phyloP scores from a whole-genome alignment of 2,329 filamentous ascomycete species.

The Ophiosphaerella korrae region DNA sequence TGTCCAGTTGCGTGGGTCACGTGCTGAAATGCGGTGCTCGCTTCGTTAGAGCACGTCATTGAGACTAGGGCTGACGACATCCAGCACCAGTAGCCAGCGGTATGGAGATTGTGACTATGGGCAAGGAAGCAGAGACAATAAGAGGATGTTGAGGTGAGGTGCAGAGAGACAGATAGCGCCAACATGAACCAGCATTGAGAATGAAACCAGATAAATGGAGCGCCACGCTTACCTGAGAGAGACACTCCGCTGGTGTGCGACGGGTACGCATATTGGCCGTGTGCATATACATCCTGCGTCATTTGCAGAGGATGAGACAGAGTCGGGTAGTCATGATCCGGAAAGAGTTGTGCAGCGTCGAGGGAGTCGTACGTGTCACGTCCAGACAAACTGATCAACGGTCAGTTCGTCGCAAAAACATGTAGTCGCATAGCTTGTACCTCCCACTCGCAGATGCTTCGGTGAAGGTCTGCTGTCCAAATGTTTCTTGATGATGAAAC shows the following conservation, averaged over 20 bases:
- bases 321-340: slow-evolving; percentile 26
- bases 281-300: slow-evolving; percentile 22
- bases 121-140: slow-evolving; percentile 9
- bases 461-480: slow-evolving; percentile 47
- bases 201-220: slow-evolving; percentile 4
- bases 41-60: slow-evolving; percentile 19
- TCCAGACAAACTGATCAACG: slow-evolving; percentile 42
- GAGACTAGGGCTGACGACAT: slow-evolving; percentile 29
- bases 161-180: slow-evolving; percentile 1
- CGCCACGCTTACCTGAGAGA: slow-evolving; percentile 28
- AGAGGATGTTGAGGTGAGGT: slow-evolving; percentile 4
- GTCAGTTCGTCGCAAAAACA: background rate
- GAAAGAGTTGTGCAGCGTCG: slow-evolving; percentile 34
- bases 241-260: slow-evolving; percentile 27
- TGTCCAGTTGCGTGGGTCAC: slow-evolving; percentile 5
- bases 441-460: slow-evolving; percentile 44
- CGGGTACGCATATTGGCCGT: slow-evolving; percentile 22
- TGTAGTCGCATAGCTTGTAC: background rate
- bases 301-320: slow-evolving; percentile 15
- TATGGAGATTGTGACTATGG: slow-evolving; percentile 14
- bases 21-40: slow-evolving; percentile 4
- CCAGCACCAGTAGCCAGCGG: slow-evolving; percentile 17
- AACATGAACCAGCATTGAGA: slow-evolving; percentile 2
- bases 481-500: slow-evolving; percentile 34
- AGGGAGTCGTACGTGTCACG: slow-evolving; percentile 41